A percentile compares a stretch with the other conserved stretches of the same genome.
Evolutionary conservation across 306 rosid species (phyloP).

Genomic region (Sindora glabra): DNA sequence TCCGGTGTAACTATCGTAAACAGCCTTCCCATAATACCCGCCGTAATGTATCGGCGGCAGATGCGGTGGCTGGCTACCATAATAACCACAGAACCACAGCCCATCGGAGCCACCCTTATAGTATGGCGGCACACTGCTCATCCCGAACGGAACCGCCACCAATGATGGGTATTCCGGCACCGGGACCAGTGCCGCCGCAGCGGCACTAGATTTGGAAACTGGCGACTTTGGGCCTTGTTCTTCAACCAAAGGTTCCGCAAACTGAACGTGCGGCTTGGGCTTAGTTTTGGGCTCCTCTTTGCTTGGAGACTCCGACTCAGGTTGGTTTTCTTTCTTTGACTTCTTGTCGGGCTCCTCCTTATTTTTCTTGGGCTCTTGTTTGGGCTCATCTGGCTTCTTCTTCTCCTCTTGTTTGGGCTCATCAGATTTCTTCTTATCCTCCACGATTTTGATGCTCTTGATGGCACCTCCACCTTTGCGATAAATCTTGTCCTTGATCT

Average conservation of each 20-base stretch:
- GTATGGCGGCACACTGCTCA: slow-evolving; percentile 10
- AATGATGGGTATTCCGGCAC: slow-evolving; percentile 17
- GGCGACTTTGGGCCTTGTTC: slow-evolving; percentile 1
- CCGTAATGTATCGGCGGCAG: slow-evolving; percentile 19
- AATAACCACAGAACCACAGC: slow-evolving; percentile 9
- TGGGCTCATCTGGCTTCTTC: background rate
- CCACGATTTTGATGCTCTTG: slow-evolving; percentile 57
- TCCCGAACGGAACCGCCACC: slow-evolving; percentile 16
- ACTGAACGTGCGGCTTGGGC: background rate
- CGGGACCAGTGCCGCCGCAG: background rate
- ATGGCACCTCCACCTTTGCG: slow-evolving; percentile 49
- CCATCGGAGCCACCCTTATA: slow-evolving; percentile 30
- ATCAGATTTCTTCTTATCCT: background rate
- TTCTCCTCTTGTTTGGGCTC: background rate
- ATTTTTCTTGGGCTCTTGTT: slow-evolving; percentile 8
- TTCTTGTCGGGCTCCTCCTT: background rate
- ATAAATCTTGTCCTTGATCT: slow-evolving; percentile 50
- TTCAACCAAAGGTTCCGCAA: no score
- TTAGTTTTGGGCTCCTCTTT: background rate
- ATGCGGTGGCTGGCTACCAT: background rate
- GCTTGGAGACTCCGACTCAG: background rate
- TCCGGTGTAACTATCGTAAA: slow-evolving; percentile 55
- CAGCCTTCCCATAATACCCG: slow-evolving; percentile 36
- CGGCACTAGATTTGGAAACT: background rate
- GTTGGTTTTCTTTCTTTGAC: background rate